A percentile compares a stretch with the other conserved stretches of the same genome.
Conservation (phyloP, 164 flowering plant genomes). For the Litsea cubeba region DNA sequence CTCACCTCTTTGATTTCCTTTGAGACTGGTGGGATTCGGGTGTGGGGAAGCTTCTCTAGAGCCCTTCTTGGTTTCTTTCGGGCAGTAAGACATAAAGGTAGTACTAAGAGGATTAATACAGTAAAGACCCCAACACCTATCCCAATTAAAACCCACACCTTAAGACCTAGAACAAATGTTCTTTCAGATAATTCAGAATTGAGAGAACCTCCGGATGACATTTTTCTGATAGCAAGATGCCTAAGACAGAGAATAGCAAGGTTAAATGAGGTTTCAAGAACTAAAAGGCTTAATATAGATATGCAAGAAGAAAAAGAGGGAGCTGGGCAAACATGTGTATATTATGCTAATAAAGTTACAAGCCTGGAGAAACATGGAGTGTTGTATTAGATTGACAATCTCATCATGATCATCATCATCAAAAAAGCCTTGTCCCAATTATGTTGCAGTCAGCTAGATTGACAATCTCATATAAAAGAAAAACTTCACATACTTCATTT, state of each 20-base stretch:
- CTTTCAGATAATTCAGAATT: slow-evolving; percentile 44
- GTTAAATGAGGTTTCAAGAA: not conserved
- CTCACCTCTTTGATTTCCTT: slow-evolving; percentile 74
- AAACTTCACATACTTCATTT: too few relatives aligned
- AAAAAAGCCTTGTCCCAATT: too few relatives aligned
- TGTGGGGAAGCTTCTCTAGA: slow-evolving; percentile 32
- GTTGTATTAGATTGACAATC: too few relatives aligned
- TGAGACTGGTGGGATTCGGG: slow-evolving; percentile 45
- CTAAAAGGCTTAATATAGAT: not conserved
- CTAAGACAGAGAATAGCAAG: slow-evolving; percentile 14
- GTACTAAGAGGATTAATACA: slow-evolving; percentile 34
- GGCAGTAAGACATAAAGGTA: slow-evolving; percentile 48
- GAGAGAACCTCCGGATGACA: slow-evolving; percentile 47
- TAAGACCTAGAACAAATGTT: slow-evolving; percentile 45
- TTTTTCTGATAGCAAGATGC: slow-evolving; percentile 14
- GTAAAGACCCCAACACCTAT: slow-evolving; percentile 38
- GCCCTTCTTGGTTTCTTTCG: slow-evolving; percentile 47
- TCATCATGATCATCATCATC: too few relatives aligned
- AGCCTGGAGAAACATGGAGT: too few relatives aligned
- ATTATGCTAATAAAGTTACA: too few relatives aligned
- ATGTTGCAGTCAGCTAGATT: too few relatives aligned
- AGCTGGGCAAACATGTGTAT: too few relatives aligned
- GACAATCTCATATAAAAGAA: too few relatives aligned
- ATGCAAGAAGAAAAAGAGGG: too few relatives aligned
- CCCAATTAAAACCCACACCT: slow-evolving; percentile 67